Evolutionary conservation across 257 asterid species (phyloP), one percentile per base, ranked within the genome.

Genomic region (Cynanchum wilfordii): DNA sequence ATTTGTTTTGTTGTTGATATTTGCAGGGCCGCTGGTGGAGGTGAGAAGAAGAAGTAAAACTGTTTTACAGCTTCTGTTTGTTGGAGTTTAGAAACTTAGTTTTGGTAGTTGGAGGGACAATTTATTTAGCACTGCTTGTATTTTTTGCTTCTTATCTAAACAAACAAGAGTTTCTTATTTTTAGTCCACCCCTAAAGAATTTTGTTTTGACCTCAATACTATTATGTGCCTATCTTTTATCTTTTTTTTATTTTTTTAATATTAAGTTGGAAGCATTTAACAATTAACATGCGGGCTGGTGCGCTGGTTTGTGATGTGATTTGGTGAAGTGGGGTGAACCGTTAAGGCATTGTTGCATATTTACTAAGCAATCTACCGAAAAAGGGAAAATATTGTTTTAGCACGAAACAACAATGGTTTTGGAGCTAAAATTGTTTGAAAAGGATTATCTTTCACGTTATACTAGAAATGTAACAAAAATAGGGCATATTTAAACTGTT

Each of bases 21-120:
- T 74, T 72, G 84, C 87, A 93, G 97, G 96, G 95, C 97, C 65
- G 91, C 92, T 30, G 98, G 96, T 59, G 98, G 97, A 73, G 97
- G 85, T 72, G 96, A 91, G 58, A 90, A 90, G 95, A 90, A 93
- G 89, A 90, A 93, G 91, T 92, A 86, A 92, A 78, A 74, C 69
- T 47, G 30, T 68, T 52, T 25, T 8, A 27, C 1, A 45, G 17
- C 51, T 75, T 54, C 47, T 7, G 68, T 72, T 76, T 62, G 69
- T 30, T 3, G 40, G 40, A 78, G 47, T 69, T 75, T 60, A 71
- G 82, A 71, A 42, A 59, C 58, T 70, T 54, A 56, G 75, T 45
- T 42, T 64, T 45, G 73, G 58, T 73, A 16, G 27, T 75, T 54
- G 45, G 70, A 56, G 67, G 68, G 70, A 75, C 25, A 56, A 52